Evolutionary conservation across 768 basidiomycete species (phyloP).

Genomic region (Tubosaeta sp.): DNA sequence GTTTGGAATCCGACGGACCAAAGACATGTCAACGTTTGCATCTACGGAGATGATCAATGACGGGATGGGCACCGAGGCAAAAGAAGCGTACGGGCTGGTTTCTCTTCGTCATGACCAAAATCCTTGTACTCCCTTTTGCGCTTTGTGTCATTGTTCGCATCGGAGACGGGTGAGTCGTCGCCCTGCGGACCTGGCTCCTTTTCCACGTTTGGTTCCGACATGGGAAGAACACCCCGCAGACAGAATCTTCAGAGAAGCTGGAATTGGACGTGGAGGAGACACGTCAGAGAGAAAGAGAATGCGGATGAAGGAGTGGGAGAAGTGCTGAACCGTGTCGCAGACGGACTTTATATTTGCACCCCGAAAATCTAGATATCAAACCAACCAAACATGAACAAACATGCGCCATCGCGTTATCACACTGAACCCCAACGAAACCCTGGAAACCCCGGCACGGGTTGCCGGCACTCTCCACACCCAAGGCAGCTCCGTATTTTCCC

Average conservation of each 20-base stretch:
- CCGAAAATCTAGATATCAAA: constrained; percentile 27
- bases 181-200: constrained; percentile 64
- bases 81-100: constrained; percentile 56
- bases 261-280: constrained; percentile 10
- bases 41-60: constrained; percentile 39
- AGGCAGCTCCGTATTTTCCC: constrained; percentile 20
- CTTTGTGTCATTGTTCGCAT: constrained; percentile 30
- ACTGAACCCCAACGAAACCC: constrained; percentile 21
- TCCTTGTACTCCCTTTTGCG: constrained; percentile 87
- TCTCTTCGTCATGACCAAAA: constrained; percentile 68
- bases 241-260: constrained; percentile 20
- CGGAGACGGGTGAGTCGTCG: constrained; percentile 38
- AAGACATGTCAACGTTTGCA: constrained; percentile 84
- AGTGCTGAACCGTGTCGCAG: constrained; percentile 18
- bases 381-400: constrained; percentile 24
- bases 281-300: constrained; percentile 5
- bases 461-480: constrained; percentile 6
- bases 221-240: constrained; percentile 27
- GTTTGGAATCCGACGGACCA: constrained; percentile 38
- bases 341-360: constrained; percentile 33
- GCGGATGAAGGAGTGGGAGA: constrained; percentile 32
- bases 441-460: constrained; percentile 23
- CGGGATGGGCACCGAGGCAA: neutral
- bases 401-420: constrained; percentile 17
- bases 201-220: constrained; percentile 45